Evolutionary conservation across 139 green algal genomes (phyloP), one percentile per base, ranked within the genome.

Genomic region (Volvox reticuliferus): DNA sequence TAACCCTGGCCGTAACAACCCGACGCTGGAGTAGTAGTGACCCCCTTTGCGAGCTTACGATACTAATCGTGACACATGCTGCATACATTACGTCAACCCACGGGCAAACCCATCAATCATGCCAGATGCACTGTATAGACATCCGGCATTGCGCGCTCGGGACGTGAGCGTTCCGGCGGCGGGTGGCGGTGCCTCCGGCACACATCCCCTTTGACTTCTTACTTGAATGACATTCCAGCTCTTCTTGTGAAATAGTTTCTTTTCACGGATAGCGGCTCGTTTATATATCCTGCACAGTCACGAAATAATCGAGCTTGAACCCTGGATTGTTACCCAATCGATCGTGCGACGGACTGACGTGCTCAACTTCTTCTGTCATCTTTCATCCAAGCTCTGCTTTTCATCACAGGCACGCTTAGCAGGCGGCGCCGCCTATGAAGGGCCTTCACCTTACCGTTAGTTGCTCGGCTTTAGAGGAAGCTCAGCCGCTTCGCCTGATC

Each of bases 201-300:
- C 32, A 6, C 37, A 79, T 79, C 1, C 21, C 0, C 20, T 62
- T 22, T 28, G 77, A 61, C 32, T 37, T 3, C 71, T 87, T 16
- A 93, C 93, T 87, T 94, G 92, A 67, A 95, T 95, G 18, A 93
- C 83, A 12, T 87, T 88, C 84, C 89, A 95, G 82, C 94, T 94
- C 88, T 93, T 93, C 87, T 94, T 94, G 61, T 92, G 82, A 6
- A 90, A 75, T 0, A 91, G 55, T 89, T 94, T 95, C 69, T 94
- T 94, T n/a, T 81, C 77, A 33, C 69, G 81, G 6, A 90, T 82
- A 24, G 77, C 35, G 12, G 90, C 85, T 69, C 94, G 94, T 55
- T 94, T 91, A 18, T 95, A 92, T 63, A 91, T 93, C 84, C 93
- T 95, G 93, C 73, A 79, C 1, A 67, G 22, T 3, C 37, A 62